Evolutionary conservation across 768 basidiomycete genomes (phyloP), one percentile per base, ranked within the genome.

Genomic region (Tephrocybe sp.): DNA sequence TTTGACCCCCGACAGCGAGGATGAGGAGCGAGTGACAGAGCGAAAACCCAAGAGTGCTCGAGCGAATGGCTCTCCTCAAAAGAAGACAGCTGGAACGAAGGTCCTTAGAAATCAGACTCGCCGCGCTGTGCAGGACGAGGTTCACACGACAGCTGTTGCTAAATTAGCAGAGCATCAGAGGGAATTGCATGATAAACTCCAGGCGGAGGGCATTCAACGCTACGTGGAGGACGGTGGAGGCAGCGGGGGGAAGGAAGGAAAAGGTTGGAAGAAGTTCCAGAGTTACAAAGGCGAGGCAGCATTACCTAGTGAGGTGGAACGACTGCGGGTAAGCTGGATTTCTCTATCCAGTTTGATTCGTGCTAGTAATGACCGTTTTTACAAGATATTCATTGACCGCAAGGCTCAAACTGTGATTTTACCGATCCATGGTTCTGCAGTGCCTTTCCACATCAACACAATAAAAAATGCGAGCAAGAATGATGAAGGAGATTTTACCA

Each of bases 401-500:
- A 92, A 93, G 65, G 82, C 88, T 13, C 85, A 89, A 54, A 92
- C 94, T 0, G 86, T 98, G 45, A 80, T 98, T 40, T 69, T 98
- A 3, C 97, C 97, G 13, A 85, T 98, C 56, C 84, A 98, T 61
- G 97, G 97, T 3, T 98, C 88, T 60, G 92, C 94, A 0, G 94
- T 96, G 0, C 94, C 96, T 0, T 98, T 96, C 76, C 97, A 99
- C 65, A 95, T 98, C 70, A 96, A 96, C 63, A 93, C 93, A 1
- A 92, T 99, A 57, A 98, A 99, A 72, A 98, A 96, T 64, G 90
- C 88, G 26, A 94, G 89, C 75, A 98, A 98, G 73, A 97, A 83
- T 56, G 96, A 99, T 56, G 97, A 98, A 68, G 92, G 90, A 5
- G 93, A 98, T 45, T 90, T 86, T 65, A 95, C 94, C 0, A 92